Evolutionary conservation across 2,329 filamentous ascomycete genomes (phyloP), one percentile per base, ranked within the genome.

Genomic region (Pseudogymnoascus sp.): DNA sequence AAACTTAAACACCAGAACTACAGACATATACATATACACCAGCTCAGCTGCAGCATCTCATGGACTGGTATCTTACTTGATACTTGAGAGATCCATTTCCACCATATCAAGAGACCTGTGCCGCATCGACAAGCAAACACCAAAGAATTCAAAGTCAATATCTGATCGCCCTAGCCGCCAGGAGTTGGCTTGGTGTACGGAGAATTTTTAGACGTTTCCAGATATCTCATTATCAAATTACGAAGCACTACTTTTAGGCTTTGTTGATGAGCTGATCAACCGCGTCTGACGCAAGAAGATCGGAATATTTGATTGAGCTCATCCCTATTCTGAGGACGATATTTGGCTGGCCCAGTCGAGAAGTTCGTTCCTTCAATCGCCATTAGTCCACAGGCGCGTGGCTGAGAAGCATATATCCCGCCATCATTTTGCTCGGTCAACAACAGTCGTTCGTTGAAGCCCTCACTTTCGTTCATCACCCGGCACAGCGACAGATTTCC

Each of bases 381-480:
- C 5, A 55, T 55, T 55, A 35, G 16, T 21, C 28, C 28, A 18
- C 28, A 55, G 28, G 28, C 18, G 49, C 49, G 49, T 16, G 28
- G 49, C 16, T 35, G 49, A 55, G 25, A 55, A 55, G 28, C 9
- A 35, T 21, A 21, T 35, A 55, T 14, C 21, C 49, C 28, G 49
- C 49, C 25, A 33, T 59, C 28, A 35, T 49, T 61, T 61, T 61
- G 37, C 28, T 52, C 60, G n/a, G 40, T 61, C 35, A 61, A 43
- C 40, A 61, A 31, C 31, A 41, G 40, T 52, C 45, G 28, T 49
- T 35, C 41, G 45, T 52, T 61, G 40, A 49, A 12, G 40, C 60
- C 60, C 60, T 33, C 40, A 61, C 60, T 61, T 49, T 61, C 60
- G 37, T 61, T 61, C 60, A 61, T 43, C 23, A 35, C 60, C 38